Conservation (phyloP, 306 rosid species). For the Oxytropis ochrocephala region DNA sequence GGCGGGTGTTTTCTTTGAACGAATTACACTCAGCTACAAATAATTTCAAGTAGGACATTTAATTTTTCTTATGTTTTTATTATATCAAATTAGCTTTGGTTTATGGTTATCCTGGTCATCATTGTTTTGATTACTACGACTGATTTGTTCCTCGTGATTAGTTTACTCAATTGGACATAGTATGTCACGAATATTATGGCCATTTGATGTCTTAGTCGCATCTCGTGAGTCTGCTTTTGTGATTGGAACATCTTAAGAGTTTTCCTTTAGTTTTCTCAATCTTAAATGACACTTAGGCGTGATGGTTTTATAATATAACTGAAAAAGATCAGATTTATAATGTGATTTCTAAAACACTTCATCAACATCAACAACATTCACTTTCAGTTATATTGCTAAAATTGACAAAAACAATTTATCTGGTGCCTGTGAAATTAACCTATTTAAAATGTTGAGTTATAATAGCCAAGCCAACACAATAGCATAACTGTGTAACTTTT, state of each 20-base stretch:
- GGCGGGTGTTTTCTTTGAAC: constrained; percentile 92
- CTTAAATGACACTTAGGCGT: neutral
- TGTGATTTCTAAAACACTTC: neutral
- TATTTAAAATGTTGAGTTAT: neutral
- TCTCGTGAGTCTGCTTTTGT: neutral
- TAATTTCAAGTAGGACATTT: constrained; percentile 64
- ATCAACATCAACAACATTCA: too few relatives aligned
- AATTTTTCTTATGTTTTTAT: neutral
- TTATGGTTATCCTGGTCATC: neutral
- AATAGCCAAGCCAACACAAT: neutral
- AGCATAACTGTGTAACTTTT: neutral
- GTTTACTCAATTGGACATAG: neutral
- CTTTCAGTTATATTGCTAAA: neutral
- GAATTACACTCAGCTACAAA: constrained; percentile 93
- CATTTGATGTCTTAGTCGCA: neutral
- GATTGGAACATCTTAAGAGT: neutral
- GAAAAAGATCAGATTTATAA: neutral
- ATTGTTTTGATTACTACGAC: neutral
- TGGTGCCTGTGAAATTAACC: neutral
- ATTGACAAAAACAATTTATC: neutral
- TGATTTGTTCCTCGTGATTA: neutral
- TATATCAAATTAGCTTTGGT: neutral
- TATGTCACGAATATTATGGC: neutral
- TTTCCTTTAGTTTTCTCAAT: neutral
- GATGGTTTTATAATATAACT: constrained; percentile 7